Base-by-base conservation (phyloP, 345 rosid genomes). In the Acer negundo region DNA sequence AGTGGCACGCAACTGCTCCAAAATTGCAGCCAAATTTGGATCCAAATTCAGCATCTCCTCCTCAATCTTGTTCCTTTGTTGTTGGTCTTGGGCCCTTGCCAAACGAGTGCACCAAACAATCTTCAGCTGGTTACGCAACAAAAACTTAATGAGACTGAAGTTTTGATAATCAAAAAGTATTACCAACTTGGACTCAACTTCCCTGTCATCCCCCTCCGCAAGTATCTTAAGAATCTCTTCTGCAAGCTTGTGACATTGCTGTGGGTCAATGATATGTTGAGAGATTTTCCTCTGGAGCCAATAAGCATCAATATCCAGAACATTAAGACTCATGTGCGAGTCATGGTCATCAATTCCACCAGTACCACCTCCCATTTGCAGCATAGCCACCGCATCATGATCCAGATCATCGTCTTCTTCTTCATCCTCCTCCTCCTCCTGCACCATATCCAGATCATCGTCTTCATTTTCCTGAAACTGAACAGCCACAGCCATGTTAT, bases 281-380 rank as follows among this genome's bases (percentile, higher is more conserved):
- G 99, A 92, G 67, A 94, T 89, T 89, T 92, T 91, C 82, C 99
- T 88, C 83, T 95, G 97, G 66, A 95, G 97, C 97, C 98, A 95
- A 83, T 95, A 92, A 42, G 99, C 97, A 87, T 94, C 98, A 77
- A 96, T 91, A 42, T 93, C 99, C 88, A 91, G 98, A 62, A 92
- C 99, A 85, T 91, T 92, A 62, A 94, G 85, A 81, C 79, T 79
- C 74, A 83, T 78, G 17, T 95, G 94, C 75, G 78, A 74, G 23
- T 90, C 96, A 73, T 90, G 94, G 70, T 92, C 98, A 80, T 92
- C 91, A 28, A 89, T 82, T 73, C 91, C 90, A 42, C 89, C 92
- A 38, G 38, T 35, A 35, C 38, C 38, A 35, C 38, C 6, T 4
- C 87, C 99, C 94, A 94, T 92, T 79, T 92, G 94, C 99, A 92